Evolutionary conservation across 2,329 filamentous ascomycete genomes (phyloP).

Genomic region (Stachybotrys elegans): DNA sequence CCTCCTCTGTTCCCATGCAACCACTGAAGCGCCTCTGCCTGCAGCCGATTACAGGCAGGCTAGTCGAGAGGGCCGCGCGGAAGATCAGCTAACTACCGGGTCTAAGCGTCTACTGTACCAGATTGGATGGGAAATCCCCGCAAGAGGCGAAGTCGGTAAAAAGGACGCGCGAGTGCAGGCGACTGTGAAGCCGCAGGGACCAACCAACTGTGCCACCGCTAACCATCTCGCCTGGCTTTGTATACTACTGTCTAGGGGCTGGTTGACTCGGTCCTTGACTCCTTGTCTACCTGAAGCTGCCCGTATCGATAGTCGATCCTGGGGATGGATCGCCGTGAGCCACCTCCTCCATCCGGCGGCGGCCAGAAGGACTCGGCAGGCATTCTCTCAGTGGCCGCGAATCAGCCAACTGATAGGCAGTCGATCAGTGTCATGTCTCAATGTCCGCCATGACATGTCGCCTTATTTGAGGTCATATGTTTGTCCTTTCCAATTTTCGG

Average conservation of each 20-base stretch:
- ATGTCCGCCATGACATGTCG: not conserved
- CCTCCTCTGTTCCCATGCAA: too few relatives aligned
- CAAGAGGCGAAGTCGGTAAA: slow-evolving; percentile 2
- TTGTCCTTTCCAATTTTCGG: not conserved
- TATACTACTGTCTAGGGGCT: not conserved
- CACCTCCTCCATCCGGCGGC: too few relatives aligned
- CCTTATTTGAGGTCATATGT: not conserved
- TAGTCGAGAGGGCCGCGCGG: not conserved
- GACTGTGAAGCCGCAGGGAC: not conserved
- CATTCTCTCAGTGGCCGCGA: too few relatives aligned
- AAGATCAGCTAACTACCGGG: slow-evolving; percentile 2
- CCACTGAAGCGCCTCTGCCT: not conserved
- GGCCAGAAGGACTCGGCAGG: too few relatives aligned
- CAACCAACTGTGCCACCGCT: not conserved
- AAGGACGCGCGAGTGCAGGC: not conserved
- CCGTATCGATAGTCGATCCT: not conserved
- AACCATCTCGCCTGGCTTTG: not conserved
- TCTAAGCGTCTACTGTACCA: too few relatives aligned
- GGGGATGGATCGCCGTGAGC: too few relatives aligned
- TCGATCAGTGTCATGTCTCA: not conserved
- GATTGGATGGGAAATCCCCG: not conserved
- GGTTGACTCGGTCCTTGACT: not conserved
- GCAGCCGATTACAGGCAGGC: not conserved
- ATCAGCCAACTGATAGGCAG: not conserved
- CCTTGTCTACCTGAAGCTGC: not conserved